Evolutionary conservation across 306 rosid genomes (phyloP).

Genomic region (Macrotyloma uniflorum): DNA sequence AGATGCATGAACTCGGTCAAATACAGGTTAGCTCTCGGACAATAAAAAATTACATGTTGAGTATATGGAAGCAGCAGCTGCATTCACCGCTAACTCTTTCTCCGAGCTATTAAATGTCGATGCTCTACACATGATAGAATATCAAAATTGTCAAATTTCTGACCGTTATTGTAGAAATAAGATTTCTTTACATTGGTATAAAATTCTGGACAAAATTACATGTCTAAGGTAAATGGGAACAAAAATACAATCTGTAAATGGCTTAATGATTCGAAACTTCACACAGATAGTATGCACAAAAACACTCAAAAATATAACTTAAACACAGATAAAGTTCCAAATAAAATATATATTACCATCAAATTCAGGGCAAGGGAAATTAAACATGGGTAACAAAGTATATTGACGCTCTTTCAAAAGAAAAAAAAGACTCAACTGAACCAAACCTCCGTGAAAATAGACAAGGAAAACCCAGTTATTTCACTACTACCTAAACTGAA

Average conservation of each 20-base stretch:
- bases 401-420: background rate
- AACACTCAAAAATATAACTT: background rate
- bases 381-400: background rate
- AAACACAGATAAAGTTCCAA: background rate
- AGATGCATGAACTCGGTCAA: slow-evolving; percentile 37
- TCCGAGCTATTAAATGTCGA: slow-evolving; percentile 55
- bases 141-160: background rate
- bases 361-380: background rate
- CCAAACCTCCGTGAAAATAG: background rate
- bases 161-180: background rate
- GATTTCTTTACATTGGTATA: background rate
- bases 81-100: slow-evolving; percentile 80
- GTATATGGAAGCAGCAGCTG: slow-evolving; percentile 97
- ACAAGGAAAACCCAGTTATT: background rate
- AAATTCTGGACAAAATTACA: slow-evolving; percentile 2
- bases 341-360: background rate
- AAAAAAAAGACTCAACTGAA: background rate
- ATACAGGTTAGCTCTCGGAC: slow-evolving; percentile 58
- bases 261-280: background rate
- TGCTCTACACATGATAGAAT: slow-evolving; percentile 47
- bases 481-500: background rate
- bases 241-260: background rate
- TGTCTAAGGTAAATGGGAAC: background rate
- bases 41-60: slow-evolving; percentile 83
- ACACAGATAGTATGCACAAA: background rate